Evolutionary conservation across 2,329 filamentous ascomycete species (phyloP).

Genomic region (Xylaria sp.): DNA sequence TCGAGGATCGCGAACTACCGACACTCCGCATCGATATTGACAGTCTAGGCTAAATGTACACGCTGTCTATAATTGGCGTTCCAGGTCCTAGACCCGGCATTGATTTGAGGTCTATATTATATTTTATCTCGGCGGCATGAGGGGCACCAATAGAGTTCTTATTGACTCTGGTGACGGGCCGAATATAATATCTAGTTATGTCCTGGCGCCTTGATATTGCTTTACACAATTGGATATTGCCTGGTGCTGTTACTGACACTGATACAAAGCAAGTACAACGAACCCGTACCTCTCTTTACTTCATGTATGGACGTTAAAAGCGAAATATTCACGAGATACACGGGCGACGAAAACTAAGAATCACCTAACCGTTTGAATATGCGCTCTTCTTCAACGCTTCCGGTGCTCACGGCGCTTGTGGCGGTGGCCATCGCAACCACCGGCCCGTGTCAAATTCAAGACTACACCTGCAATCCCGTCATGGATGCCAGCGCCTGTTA

Average conservation of each 20-base stretch:
- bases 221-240: background rate
- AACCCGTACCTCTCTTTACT: background rate
- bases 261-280: background rate
- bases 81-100: slow-evolving; percentile 7
- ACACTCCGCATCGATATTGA: slow-evolving; percentile 11
- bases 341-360: background rate
- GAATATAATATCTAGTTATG: slow-evolving; percentile 5
- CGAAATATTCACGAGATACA: background rate
- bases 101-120: slow-evolving; percentile 22
- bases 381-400: background rate
- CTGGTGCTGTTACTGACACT: background rate
- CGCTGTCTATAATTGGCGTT: background rate
- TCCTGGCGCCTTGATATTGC: background rate
- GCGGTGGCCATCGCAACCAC: slow-evolving; percentile 25
- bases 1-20: slow-evolving; percentile 23
- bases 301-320: background rate
- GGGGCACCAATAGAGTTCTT: slow-evolving; percentile 9
- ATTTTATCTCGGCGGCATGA: slow-evolving; percentile 12
- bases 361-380: slow-evolving; percentile 1
- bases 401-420: slow-evolving; percentile 11
- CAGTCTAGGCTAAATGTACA: slow-evolving; percentile 30
- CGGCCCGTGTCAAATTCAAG: slow-evolving; percentile 29
- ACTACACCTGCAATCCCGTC: slow-evolving; percentile 34
- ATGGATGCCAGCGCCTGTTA: slow-evolving; percentile 34
- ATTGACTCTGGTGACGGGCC: background rate